These are phyloP conservation scores for Pycnococcus provasolii DNA, from an alignment of 139 green algal genomes.

Conservation along the genomic window DNA sequence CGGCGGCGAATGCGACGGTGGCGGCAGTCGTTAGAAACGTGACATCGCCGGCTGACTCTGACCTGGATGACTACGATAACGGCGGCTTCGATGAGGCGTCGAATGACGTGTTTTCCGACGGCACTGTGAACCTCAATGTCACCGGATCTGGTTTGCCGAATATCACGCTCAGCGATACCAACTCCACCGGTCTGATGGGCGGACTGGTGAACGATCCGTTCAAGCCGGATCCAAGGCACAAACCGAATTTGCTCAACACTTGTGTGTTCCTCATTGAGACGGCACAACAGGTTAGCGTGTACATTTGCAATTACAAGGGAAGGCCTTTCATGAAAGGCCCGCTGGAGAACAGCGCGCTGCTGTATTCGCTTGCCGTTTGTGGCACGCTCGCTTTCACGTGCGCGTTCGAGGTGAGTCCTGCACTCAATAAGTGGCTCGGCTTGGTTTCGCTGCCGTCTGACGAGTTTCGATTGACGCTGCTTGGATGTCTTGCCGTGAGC, in stretches of 20 bases:
- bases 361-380: slow-evolving; percentile 12
- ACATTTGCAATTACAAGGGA: slow-evolving; percentile 35
- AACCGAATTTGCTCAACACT: slow-evolving; percentile 30
- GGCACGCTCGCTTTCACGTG: slow-evolving; percentile 18
- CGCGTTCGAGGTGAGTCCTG: slow-evolving; percentile 27
- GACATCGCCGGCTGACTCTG: too few species aligned
- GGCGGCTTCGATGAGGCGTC: too few species aligned
- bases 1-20: neutral
- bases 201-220: too few species aligned
- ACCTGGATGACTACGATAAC: too few species aligned
- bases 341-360: slow-evolving; percentile 24
- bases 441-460: slow-evolving; percentile 20
- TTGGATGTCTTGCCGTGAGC: slow-evolving; percentile 18
- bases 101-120: too few species aligned
- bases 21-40: too few species aligned
- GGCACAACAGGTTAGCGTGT: slow-evolving; percentile 21
- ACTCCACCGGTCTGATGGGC: too few species aligned
- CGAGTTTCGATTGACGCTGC: slow-evolving; percentile 14
- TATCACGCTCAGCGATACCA: too few species aligned
- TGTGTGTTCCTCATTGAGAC: slow-evolving; percentile 32
- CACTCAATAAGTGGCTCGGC: slow-evolving; percentile 27
- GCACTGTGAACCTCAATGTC: too few species aligned
- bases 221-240: neutral
- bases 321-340: slow-evolving; percentile 28
- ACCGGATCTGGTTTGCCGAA: too few species aligned